phyloP scores from a whole-genome alignment of 2,329 filamentous ascomycete species.

The Kalaharituber pfeilii region DNA sequence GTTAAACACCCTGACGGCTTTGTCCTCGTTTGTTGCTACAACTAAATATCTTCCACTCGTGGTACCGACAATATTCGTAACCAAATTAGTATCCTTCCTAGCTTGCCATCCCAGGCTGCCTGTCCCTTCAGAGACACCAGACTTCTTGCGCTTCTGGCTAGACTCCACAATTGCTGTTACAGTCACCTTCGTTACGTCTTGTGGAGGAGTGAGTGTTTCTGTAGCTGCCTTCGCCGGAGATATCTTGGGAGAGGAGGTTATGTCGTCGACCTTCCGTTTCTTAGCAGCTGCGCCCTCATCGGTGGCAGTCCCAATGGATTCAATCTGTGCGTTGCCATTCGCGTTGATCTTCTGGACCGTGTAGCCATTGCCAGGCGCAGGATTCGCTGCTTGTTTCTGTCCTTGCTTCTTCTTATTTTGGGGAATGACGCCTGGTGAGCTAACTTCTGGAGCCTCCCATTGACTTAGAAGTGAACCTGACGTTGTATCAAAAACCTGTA shows the following conservation, averaged over 20 bases:
- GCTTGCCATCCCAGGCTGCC: slow-evolving; percentile 25
- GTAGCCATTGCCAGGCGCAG: too few species aligned
- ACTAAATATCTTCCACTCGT: slow-evolving; percentile 44
- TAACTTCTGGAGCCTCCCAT: slow-evolving; percentile 34
- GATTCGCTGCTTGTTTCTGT: slow-evolving; percentile 19
- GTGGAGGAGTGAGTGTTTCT: not conserved
- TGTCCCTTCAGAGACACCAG: slow-evolving; percentile 18
- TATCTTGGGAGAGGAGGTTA: not conserved
- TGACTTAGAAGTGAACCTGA: slow-evolving; percentile 41
- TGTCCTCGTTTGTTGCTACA: slow-evolving; percentile 77
- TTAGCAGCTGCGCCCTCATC: slow-evolving; percentile 5
- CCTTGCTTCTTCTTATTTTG: slow-evolving; percentile 7
- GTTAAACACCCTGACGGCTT: slow-evolving; percentile 67
- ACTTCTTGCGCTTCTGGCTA: slow-evolving; percentile 28
- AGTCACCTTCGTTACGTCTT: not conserved
- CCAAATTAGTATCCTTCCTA: slow-evolving; percentile 11
- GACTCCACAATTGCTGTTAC: slow-evolving; percentile 9
- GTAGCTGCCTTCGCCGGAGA: not conserved
- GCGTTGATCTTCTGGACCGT: slow-evolving; percentile 18
- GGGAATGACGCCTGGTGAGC: not conserved
- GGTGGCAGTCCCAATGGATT: not conserved
- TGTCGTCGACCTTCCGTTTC: slow-evolving; percentile 10
- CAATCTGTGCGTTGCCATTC: slow-evolving; percentile 20
- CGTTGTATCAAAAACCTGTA: slow-evolving; percentile 48
- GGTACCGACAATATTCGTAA: slow-evolving; percentile 28